Evolutionary conservation across 495 filamentous ascomycete genomes (phyloP).

Genomic region (Penicillium tannophilum): DNA sequence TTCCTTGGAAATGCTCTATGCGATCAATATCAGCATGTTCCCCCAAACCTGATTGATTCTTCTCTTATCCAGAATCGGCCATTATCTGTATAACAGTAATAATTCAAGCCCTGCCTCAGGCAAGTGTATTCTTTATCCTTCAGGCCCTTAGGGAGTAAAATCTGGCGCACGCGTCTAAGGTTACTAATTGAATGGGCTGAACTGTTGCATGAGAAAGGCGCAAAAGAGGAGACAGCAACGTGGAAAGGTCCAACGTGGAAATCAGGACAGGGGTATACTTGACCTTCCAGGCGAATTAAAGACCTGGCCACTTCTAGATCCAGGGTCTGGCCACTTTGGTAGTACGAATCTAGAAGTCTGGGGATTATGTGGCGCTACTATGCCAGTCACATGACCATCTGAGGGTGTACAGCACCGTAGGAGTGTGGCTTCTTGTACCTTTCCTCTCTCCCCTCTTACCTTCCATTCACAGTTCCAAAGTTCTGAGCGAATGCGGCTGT

Average conservation of each 20-base stretch:
- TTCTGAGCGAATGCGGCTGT: not conserved
- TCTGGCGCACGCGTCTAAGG: not conserved
- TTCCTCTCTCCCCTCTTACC: not conserved
- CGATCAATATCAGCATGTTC: too few relatives aligned
- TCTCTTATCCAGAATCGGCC: too few relatives aligned
- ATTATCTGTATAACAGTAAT: too few relatives aligned
- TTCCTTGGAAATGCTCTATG: too few relatives aligned
- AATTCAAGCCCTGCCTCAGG: not conserved
- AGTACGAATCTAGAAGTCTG: constrained; percentile 13
- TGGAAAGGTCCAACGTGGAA: constrained; percentile 5
- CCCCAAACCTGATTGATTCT: too few relatives aligned
- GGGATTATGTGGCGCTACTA: not conserved
- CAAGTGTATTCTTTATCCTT: not conserved
- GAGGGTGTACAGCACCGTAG: not conserved
- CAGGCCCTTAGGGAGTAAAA: not conserved
- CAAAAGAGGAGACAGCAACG: not conserved
- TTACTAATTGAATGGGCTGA: not conserved
- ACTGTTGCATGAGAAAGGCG: constrained; percentile 5
- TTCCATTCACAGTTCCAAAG: not conserved
- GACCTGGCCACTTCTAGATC: constrained; percentile 10
- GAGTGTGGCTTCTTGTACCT: not conserved
- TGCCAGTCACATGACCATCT: not conserved
- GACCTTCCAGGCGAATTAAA: constrained; percentile 8
- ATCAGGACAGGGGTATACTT: not conserved
- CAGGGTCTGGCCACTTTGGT: constrained; percentile 20